Evolutionary conservation across 805 yeast species (phyloP).

Genomic region (Starmerella asiatica): DNA sequence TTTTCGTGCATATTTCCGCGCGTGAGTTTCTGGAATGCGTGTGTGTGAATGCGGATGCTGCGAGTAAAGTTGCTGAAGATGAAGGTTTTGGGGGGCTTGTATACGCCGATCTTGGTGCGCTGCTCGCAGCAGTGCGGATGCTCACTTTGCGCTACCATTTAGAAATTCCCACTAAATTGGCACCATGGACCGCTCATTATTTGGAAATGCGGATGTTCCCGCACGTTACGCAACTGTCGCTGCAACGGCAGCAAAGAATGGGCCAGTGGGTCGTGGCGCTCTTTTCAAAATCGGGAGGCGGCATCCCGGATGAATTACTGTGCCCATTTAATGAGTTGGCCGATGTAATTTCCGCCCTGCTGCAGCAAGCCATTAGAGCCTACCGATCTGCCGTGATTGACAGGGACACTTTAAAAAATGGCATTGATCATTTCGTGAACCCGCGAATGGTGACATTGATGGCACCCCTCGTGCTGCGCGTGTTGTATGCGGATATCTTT

Average conservation of each 20-base stretch:
- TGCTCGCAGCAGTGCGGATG: slow-evolving; percentile 3
- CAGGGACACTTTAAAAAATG: slow-evolving; percentile 50
- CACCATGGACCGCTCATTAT: slow-evolving; percentile 5
- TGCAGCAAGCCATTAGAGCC: slow-evolving; percentile 58
- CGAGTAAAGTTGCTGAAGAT: slow-evolving; percentile 8
- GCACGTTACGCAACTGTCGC: slow-evolving; percentile 2
- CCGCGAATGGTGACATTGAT: slow-evolving; percentile 53
- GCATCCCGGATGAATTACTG: slow-evolving; percentile 55
- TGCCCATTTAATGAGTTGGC: slow-evolving; percentile 52
- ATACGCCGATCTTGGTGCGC: slow-evolving; percentile 10
- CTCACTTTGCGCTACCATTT: slow-evolving; percentile 3
- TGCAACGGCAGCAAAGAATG: slow-evolving; percentile 26
- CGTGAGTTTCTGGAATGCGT: slow-evolving; percentile 32
- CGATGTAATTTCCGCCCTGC: slow-evolving; percentile 51
- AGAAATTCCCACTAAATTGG: neutral
- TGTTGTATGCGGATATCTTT: slow-evolving; percentile 33
- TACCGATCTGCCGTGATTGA: slow-evolving; percentile 43
- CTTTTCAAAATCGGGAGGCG: slow-evolving; percentile 70
- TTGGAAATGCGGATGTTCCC: slow-evolving; percentile 2
- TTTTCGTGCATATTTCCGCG: slow-evolving; percentile 37
- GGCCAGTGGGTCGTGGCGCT: slow-evolving; percentile 70
- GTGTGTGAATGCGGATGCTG: slow-evolving; percentile 29
- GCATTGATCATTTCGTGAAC: slow-evolving; percentile 76
- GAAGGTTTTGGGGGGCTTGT: slow-evolving; percentile 13
- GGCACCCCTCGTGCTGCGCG: slow-evolving; percentile 39